These are phyloP conservation scores for Rheum nobile DNA, from an alignment of 148 eudicot genomes.

Conservation along the genomic window DNA sequence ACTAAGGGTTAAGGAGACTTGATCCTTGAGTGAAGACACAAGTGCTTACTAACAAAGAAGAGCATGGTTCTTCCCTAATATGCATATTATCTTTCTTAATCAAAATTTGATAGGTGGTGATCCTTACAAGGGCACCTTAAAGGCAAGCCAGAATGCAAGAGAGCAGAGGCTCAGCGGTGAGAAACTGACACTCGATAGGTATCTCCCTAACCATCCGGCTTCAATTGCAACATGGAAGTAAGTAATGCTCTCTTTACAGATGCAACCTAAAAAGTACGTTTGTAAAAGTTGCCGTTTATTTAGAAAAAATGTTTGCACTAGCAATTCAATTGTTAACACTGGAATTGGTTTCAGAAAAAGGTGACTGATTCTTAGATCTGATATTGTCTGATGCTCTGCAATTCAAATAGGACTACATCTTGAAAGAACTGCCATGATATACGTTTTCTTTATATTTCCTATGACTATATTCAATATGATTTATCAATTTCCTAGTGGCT, in stretches of 20 bases:
- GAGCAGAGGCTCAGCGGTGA: background rate
- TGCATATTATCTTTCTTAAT: background rate
- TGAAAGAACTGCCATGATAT: background rate
- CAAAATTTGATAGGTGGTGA: background rate
- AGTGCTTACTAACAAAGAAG: background rate
- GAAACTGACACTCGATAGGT: constrained; percentile 6
- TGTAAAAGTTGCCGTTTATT: background rate
- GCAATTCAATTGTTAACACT: background rate
- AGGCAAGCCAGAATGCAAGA: background rate
- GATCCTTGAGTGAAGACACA: background rate
- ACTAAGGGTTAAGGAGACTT: background rate
- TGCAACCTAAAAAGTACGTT: background rate
- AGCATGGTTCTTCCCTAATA: background rate
- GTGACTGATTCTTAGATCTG: background rate
- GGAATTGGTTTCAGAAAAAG: background rate
- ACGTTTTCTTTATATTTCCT: background rate
- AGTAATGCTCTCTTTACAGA: constrained; percentile 16
- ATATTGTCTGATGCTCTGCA: background rate
- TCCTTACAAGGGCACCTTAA: background rate
- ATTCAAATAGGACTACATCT: background rate
- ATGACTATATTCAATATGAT: background rate
- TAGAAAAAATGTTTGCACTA: background rate
- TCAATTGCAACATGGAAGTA: constrained; percentile 50
- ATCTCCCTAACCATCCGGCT: constrained; percentile 35
- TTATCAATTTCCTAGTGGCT: background rate